These are phyloP conservation scores for Salix koriyanagi DNA, from an alignment of 345 rosid species.

Conservation along the genomic window DNA sequence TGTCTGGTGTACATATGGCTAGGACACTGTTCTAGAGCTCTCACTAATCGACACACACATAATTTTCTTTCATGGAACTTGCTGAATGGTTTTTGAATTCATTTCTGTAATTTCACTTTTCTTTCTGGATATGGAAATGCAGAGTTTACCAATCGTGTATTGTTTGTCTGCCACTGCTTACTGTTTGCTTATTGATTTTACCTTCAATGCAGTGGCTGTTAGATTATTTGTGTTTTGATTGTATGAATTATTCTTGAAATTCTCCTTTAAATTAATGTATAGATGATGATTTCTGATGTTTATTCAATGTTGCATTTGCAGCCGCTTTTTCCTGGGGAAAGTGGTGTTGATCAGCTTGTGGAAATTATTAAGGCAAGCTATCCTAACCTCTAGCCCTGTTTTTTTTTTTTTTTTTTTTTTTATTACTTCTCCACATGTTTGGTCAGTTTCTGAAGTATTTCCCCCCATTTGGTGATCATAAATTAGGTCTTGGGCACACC, in stretches of 20 bases:
- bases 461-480: not conserved
- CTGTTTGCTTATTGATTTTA: not conserved
- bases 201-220: not conserved
- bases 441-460: not conserved
- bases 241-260: not conserved
- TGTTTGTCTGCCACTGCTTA: not conserved
- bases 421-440: not conserved
- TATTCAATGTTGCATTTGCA: constrained; percentile 31
- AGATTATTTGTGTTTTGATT: not conserved
- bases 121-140: not conserved
- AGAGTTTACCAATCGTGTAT: not conserved
- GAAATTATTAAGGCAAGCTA: constrained; percentile 84
- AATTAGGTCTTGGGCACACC: constrained; percentile 89
- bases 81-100: not conserved
- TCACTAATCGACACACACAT: not conserved
- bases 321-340: constrained; percentile 97
- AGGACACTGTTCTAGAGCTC: not conserved
- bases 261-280: not conserved
- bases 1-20: not conserved
- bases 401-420: not conserved
- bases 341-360: constrained; percentile 94
- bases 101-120: not conserved
- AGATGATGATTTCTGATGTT: constrained; percentile 4
- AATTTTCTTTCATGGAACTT: not conserved
- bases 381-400: not conserved